Evolutionary conservation across 768 basidiomycete species (phyloP).

Genomic region (Collybia sp.): DNA sequence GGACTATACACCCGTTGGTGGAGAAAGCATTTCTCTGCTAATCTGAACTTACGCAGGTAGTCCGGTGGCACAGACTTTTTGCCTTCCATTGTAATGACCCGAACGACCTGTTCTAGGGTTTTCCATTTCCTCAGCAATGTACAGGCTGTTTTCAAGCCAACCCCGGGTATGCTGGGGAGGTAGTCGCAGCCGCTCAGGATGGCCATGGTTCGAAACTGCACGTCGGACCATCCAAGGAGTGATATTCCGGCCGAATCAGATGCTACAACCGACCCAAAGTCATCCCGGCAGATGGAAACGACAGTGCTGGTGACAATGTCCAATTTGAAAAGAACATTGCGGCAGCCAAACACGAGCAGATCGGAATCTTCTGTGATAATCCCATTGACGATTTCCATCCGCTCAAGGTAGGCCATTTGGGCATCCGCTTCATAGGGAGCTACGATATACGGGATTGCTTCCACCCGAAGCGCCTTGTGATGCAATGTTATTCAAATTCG

Average conservation of each 20-base stretch:
- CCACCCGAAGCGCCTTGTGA: conserved; percentile 86
- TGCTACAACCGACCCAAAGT: conserved; percentile 58
- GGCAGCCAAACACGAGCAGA: conserved; percentile 95
- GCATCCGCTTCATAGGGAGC: conserved; percentile 99
- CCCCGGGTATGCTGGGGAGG: conserved; percentile 82
- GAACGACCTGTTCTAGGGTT: conserved; percentile 80
- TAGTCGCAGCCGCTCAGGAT: conserved; percentile 94
- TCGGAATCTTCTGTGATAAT: conserved; percentile 98
- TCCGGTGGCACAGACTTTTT: conserved; percentile 74
- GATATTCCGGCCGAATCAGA: conserved; percentile 59
- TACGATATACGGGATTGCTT: conserved; percentile 79
- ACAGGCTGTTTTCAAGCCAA: conserved; percentile 94
- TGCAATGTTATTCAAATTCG: conserved; percentile 1
- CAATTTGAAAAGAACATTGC: conserved; percentile 89
- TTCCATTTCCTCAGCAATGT: conserved; percentile 77
- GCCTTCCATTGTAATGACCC: conserved; percentile 73
- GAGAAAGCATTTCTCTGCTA: conserved; percentile 89
- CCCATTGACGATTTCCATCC: conserved; percentile 75
- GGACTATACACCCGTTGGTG: conserved; percentile 94
- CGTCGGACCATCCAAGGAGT: conserved; percentile 84
- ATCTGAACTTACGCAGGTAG: conserved; percentile 70
- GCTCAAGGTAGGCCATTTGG: conserved; percentile 91
- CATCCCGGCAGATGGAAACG: conserved; percentile 56
- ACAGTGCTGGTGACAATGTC: conserved; percentile 66
- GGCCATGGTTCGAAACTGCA: conserved; percentile 89